Percentiles rank a stretch among this genome's conserved stretches.
phyloP scores from a whole-genome alignment of 208 protist genomes.

The Wallacemonas sp. region DNA sequence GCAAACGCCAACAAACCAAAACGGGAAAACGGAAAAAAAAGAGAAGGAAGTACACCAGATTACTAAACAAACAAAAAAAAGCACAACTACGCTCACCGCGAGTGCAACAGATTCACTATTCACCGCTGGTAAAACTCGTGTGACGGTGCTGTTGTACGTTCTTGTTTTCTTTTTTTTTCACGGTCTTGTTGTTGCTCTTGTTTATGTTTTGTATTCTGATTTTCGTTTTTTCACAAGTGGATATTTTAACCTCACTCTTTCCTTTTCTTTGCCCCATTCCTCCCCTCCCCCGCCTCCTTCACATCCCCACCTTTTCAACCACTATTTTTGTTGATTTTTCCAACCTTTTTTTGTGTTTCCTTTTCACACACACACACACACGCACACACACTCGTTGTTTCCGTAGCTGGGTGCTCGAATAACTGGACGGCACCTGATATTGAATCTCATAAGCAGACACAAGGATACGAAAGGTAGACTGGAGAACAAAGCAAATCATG shows the following conservation, averaged over 20 bases:
- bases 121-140: too few species aligned
- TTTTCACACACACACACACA: too few species aligned
- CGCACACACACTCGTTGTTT: too few species aligned
- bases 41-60: neutral
- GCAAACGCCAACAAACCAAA: neutral
- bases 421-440: too few species aligned
- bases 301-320: neutral
- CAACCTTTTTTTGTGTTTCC: too few species aligned
- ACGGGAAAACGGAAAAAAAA: neutral
- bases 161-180: slow-evolving; percentile 14
- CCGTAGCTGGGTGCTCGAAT: too few species aligned
- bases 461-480: too few species aligned
- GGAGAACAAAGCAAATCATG: too few species aligned
- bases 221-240: slow-evolving; percentile 3
- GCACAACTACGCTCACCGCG: neutral
- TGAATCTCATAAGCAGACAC: too few species aligned
- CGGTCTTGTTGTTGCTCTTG: neutral
- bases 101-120: too few species aligned
- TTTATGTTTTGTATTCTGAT: slow-evolving; percentile 4
- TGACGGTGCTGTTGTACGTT: slow-evolving; percentile 1
- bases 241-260: slow-evolving; percentile 3
- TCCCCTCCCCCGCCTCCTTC: neutral
- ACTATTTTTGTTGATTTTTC: neutral
- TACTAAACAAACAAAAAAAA: slow-evolving; percentile 1
- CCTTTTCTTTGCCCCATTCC: slow-evolving; percentile 5